Percentiles rank a stretch among this genome's conserved stretches.
Evolutionary conservation across 257 asterid genomes (phyloP).

Genomic region (Agastache rugosa): DNA sequence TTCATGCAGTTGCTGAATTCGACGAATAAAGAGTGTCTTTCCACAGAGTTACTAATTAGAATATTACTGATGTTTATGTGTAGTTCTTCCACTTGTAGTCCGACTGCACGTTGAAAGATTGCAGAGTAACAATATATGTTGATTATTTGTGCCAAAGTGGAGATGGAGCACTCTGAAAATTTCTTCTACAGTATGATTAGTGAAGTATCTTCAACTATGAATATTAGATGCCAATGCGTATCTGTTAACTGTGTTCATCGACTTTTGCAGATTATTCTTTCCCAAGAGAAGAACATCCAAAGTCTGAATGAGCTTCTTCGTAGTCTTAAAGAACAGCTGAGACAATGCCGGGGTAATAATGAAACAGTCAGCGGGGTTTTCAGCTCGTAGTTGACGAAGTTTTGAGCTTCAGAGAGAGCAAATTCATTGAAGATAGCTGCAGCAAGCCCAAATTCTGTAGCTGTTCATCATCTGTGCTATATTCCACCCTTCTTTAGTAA

Average conservation of each 20-base stretch:
- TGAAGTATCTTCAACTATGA: not conserved
- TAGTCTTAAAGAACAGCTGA: slow-evolving; percentile 74
- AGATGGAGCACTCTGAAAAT: not conserved
- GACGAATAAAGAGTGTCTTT: not conserved
- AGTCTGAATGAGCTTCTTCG: slow-evolving; percentile 70
- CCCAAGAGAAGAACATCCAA: slow-evolving; percentile 89
- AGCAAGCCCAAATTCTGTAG: slow-evolving; percentile 12
- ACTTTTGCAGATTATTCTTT: slow-evolving; percentile 66
- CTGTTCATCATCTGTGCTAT: slow-evolving; percentile 15
- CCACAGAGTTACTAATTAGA: not conserved
- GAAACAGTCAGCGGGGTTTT: slow-evolving; percentile 52
- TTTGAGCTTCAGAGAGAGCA: slow-evolving; percentile 57
- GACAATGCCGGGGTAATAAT: slow-evolving; percentile 58
- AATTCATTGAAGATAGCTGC: slow-evolving; percentile 54
- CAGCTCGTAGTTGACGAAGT: slow-evolving; percentile 50
- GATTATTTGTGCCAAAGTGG: not conserved
- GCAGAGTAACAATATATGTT: not conserved
- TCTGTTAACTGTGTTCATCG: slow-evolving; percentile 1
- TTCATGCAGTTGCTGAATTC: not conserved
- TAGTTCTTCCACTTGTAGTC: not conserved
- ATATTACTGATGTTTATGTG: not conserved
- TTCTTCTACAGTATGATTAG: not conserved
- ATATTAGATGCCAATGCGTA: not conserved
- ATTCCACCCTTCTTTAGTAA: not conserved
- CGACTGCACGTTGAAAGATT: not conserved